Conservation (phyloP, 495 filamentous ascomycete species). For the Penicillium cinerascens region DNA sequence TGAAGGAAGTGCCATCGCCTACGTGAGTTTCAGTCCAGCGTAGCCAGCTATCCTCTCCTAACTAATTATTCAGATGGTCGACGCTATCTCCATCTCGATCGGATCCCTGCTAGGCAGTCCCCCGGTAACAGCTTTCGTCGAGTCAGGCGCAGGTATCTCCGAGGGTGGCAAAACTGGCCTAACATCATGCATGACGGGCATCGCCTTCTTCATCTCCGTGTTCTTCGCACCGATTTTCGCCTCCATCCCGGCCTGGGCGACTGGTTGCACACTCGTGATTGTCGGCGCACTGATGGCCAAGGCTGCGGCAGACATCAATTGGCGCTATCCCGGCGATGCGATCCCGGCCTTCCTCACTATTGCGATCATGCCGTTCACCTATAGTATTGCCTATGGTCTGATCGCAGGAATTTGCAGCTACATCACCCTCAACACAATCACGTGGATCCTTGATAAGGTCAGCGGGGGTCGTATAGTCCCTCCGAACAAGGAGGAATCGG, state of each 20-base stretch:
- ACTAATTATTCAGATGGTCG: constrained; percentile 50
- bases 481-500: constrained; percentile 66
- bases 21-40: constrained; percentile 33
- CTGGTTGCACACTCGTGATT: constrained; percentile 75
- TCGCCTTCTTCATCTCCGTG: constrained; percentile 81
- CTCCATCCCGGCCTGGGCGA: constrained; percentile 80
- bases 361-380: constrained; percentile 81
- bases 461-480: constrained; percentile 68
- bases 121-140: constrained; percentile 78
- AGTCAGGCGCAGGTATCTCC: constrained; percentile 79
- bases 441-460: constrained; percentile 60
- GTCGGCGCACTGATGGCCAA: constrained; percentile 79
- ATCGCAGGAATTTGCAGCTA: constrained; percentile 77
- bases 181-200: constrained; percentile 70
- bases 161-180: constrained; percentile 79
- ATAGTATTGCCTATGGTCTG: constrained; percentile 74
- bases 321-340: constrained; percentile 73
- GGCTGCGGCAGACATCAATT: constrained; percentile 75
- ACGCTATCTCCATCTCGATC: constrained; percentile 73
- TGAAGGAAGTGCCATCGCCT: constrained; percentile 72
- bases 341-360: constrained; percentile 79
- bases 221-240: constrained; percentile 88
- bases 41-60: background rate
- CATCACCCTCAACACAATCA: constrained; percentile 60
- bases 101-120: constrained; percentile 70